phyloP scores from a whole-genome alignment of 495 filamentous ascomycete species.

The Lasiosphaeria hispida region DNA sequence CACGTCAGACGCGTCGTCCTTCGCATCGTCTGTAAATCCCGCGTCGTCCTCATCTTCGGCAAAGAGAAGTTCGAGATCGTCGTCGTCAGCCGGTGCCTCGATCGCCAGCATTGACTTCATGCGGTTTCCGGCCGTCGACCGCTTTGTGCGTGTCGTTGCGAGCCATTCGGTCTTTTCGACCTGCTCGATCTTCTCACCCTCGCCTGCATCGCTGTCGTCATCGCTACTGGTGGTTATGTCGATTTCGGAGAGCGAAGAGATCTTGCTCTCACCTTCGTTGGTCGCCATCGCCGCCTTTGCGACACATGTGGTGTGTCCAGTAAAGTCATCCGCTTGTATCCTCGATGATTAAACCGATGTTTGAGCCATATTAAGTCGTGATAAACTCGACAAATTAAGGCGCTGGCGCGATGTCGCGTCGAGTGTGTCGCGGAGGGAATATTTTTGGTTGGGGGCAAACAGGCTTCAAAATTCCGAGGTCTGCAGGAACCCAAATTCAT shows the following conservation, averaged over 20 bases:
- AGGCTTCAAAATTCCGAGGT: too few relatives aligned
- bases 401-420: background rate
- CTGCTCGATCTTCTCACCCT: slow-evolving; percentile 12
- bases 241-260: slow-evolving; percentile 27
- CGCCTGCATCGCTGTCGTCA: slow-evolving; percentile 24
- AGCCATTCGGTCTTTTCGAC: slow-evolving; percentile 61
- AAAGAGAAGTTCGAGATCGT: slow-evolving; percentile 76
- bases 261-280: slow-evolving; percentile 23
- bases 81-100: slow-evolving; percentile 57
- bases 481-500: too few relatives aligned
- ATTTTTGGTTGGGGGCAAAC: too few relatives aligned
- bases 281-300: slow-evolving; percentile 25
- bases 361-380: background rate
- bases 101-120: slow-evolving; percentile 76
- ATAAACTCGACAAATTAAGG: background rate
- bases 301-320: too few relatives aligned
- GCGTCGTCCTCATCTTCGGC: slow-evolving; percentile 84
- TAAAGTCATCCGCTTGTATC: too few relatives aligned
- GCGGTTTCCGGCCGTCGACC: slow-evolving; percentile 82
- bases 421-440: too few relatives aligned
- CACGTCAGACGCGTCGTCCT: slow-evolving; percentile 71
- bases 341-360: background rate
- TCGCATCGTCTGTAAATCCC: slow-evolving; percentile 67
- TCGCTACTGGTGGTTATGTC: slow-evolving; percentile 22
- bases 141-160: slow-evolving; percentile 71